Evolutionary conservation across 768 basidiomycete species (phyloP).

Genomic region (Amanita rubescens): DNA sequence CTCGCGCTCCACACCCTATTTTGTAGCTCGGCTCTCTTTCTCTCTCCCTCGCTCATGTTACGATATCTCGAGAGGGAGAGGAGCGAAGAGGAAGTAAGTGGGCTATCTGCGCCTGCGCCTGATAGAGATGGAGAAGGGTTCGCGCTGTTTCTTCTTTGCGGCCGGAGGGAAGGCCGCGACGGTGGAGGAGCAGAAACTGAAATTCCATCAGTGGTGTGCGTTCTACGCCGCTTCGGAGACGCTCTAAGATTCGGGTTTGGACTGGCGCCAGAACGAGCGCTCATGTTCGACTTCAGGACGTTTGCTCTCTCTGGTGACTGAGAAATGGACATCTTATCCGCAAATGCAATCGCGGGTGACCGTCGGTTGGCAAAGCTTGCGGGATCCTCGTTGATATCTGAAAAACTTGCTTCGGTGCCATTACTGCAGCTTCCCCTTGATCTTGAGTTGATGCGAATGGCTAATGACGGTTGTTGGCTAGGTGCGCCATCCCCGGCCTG

Average conservation of each 20-base stretch:
- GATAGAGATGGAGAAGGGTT: background rate
- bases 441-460: background rate
- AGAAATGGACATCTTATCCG: background rate
- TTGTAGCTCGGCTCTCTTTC: constrained; percentile 4
- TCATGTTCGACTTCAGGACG: background rate
- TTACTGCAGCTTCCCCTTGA: background rate
- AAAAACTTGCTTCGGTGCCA: background rate
- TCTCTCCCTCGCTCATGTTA: background rate
- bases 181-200: no score
- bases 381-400: background rate
- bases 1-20: constrained; percentile 7
- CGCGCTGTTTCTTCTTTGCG: background rate
- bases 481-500: background rate
- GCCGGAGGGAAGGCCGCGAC: background rate
- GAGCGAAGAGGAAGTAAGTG: background rate
- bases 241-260: background rate
- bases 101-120: background rate
- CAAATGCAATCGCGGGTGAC: background rate
- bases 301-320: background rate
- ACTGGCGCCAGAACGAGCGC: background rate
- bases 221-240: background rate
- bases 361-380: background rate
- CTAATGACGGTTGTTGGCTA: background rate
- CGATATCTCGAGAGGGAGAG: background rate
- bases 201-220: background rate